Conservation (phyloP, 768 basidiomycete genomes). For the Pisolithus sp. region DNA sequence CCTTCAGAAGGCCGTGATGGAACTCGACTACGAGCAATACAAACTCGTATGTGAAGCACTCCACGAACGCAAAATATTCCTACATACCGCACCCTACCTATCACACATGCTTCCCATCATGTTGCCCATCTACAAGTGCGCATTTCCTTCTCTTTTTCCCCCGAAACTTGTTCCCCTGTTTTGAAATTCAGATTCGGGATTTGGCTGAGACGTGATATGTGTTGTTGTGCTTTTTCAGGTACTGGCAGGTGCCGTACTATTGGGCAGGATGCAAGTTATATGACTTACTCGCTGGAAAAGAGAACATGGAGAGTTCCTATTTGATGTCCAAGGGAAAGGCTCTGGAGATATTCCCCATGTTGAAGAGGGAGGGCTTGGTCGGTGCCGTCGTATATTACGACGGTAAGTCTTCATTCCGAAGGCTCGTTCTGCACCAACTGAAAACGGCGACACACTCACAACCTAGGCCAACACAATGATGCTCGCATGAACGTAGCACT, state of each 20-base stretch:
- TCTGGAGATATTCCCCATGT: conserved; percentile 92
- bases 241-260: conserved; percentile 98
- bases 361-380: conserved; percentile 86
- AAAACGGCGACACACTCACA: background rate
- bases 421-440: background rate
- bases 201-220: background rate
- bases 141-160: background rate
- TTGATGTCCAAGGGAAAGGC: conserved; percentile 93
- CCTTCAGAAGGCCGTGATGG: conserved; percentile 92
- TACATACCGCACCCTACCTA: conserved; percentile 93
- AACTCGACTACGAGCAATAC: conserved; percentile 93
- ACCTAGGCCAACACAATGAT: conserved; percentile 91
- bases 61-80: conserved; percentile 86
- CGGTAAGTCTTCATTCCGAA: conserved; percentile 40
- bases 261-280: conserved; percentile 95
- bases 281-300: conserved; percentile 88
- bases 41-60: conserved; percentile 95
- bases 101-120: conserved; percentile 93
- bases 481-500: conserved; percentile 97
- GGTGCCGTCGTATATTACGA: conserved; percentile 98
- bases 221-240: conserved; percentile 34
- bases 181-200: background rate
- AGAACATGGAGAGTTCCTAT: conserved; percentile 95
- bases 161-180: no score
- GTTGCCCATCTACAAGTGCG: conserved; percentile 90